Evolutionary conservation across 257 asterid species (phyloP).

Genomic region (Solanum etuberosum): DNA sequence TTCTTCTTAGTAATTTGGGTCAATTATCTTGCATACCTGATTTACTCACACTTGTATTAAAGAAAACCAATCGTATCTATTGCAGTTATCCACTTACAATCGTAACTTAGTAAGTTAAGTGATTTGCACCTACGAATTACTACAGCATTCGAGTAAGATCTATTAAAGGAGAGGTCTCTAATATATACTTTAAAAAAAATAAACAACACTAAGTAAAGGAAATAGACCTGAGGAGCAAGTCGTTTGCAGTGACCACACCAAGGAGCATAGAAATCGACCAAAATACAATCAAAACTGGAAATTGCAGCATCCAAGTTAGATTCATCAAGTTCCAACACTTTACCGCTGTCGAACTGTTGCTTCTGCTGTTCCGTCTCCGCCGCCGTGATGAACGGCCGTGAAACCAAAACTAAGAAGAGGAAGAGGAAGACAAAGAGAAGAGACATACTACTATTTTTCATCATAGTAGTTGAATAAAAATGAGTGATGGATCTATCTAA

Average conservation of each 20-base stretch:
- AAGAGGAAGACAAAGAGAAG: not conserved
- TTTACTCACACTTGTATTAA: not conserved
- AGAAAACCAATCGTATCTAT: not conserved
- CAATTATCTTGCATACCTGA: not conserved
- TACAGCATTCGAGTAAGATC: not conserved
- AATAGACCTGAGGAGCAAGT: slow-evolving; percentile 77
- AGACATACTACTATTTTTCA: not conserved
- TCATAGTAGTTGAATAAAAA: not conserved
- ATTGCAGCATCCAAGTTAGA: slow-evolving; percentile 82
- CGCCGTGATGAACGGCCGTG: not conserved
- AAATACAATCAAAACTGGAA: slow-evolving; percentile 58
- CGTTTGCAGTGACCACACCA: slow-evolving; percentile 99
- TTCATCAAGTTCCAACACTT: slow-evolving; percentile 65
- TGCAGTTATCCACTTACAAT: not conserved
- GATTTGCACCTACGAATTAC: not conserved
- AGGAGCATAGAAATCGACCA: slow-evolving; percentile 90
- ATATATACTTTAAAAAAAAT: no score
- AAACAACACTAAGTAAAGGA: not conserved
- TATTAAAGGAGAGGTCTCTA: not conserved
- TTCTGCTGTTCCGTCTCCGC: not conserved
- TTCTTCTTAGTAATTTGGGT: not conserved
- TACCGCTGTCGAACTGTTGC: slow-evolving; percentile 42
- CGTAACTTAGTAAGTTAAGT: not conserved
- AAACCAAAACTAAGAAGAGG: not conserved
- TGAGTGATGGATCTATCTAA: not conserved